Evolutionary conservation across 2,329 filamentous ascomycete genomes (phyloP), one percentile per base, ranked within the genome.

Genomic region (Aspergillus fumigatus): DNA sequence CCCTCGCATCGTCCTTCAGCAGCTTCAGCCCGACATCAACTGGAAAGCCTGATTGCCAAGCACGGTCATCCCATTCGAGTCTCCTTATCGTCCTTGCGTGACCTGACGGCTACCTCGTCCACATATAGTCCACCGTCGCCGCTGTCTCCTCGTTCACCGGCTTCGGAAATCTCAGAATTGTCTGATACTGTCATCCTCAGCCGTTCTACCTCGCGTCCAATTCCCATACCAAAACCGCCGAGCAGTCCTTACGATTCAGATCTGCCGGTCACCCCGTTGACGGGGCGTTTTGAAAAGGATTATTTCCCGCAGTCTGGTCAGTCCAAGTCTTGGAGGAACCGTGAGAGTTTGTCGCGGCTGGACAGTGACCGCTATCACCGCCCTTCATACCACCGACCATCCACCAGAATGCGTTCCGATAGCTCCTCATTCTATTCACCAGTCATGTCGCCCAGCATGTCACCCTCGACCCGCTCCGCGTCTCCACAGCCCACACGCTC

Each of bases 61-160:
- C 70, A 73, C 70, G 71, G 70, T 51, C 69, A 70, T 66, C 71
- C 72, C 64, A 72, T 71, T 54, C 70, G 70, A 41, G 68, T 73
- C 38, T 73, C 70, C 23, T 62, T 74, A 48, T 75, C 72, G 3
- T 74, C 72, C 57, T 54, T 75, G 53, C 66, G 72, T 48, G 72
- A 72, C 60, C 60, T 75, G 52, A 73, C 70, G 43, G 67, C 71
- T 26, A 75, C 72, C 32, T 69, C 68, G 2, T 73, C 72, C 43
- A 66, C 69, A 59, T 71, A 71, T 69, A 69, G 64, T 50, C 71
- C 71, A 10, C 70, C 70, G 8, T 68, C 71, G 21, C 60, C 66
- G 7, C 54, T 58, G 35, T 62, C 53, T 48, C 64, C 66, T 43
- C 55, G 51, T 10, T 70, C 68, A n/a, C 65, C 69, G n/a, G 54